Conservation (phyloP, 805 yeast genomes). For the Pichia cabralensis region DNA sequence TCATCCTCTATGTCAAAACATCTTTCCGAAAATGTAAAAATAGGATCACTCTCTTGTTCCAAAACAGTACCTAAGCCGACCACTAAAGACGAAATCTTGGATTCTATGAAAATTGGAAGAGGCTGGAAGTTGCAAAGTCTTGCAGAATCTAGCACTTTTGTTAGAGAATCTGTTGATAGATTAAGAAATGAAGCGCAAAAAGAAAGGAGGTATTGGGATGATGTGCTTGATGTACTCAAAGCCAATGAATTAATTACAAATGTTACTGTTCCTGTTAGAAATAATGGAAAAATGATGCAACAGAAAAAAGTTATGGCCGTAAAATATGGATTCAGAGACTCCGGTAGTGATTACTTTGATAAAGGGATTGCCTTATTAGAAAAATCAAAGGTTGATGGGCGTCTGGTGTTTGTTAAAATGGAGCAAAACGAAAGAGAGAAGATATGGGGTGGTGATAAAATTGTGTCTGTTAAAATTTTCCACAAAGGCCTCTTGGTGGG, state of each 20-base stretch:
- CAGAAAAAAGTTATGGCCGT: slow-evolving; percentile 36
- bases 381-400: slow-evolving; percentile 36
- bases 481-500: no score
- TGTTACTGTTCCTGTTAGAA: slow-evolving; percentile 17
- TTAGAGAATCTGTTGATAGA: slow-evolving; percentile 41
- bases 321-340: slow-evolving; percentile 84
- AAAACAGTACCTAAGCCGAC: slow-evolving; percentile 24
- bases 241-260: slow-evolving; percentile 59
- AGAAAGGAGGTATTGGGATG: slow-evolving; percentile 65
- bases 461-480: slow-evolving; percentile 48
- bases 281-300: no score
- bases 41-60: slow-evolving; percentile 60
- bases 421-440: slow-evolving; percentile 28
- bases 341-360: slow-evolving; percentile 71
- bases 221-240: slow-evolving; percentile 32
- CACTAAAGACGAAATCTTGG: slow-evolving; percentile 7
- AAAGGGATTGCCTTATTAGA: slow-evolving; percentile 68
- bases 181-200: slow-evolving; percentile 44
- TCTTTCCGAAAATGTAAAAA: slow-evolving; percentile 59
- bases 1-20: slow-evolving; percentile 82
- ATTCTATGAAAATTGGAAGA: slow-evolving; percentile 32
- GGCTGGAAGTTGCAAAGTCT: slow-evolving; percentile 85
- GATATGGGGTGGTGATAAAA: slow-evolving; percentile 28
- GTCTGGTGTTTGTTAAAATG: slow-evolving; percentile 28
- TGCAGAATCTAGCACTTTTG: slow-evolving; percentile 39